Evolutionary conservation across 2,329 filamentous ascomycete genomes (phyloP).

Genomic region (Trichoderma arundinaceum): DNA sequence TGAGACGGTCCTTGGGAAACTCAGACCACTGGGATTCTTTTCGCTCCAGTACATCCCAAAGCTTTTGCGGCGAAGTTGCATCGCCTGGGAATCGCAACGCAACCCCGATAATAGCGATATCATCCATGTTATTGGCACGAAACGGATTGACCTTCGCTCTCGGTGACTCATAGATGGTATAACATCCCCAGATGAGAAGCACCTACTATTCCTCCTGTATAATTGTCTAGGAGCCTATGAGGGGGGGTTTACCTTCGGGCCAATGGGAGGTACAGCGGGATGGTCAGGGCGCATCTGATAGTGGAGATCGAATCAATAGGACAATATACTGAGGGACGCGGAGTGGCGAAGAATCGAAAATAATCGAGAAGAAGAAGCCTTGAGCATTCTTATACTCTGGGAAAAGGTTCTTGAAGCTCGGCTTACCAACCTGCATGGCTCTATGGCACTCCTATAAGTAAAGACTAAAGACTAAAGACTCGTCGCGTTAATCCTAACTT

Average conservation of each 20-base stretch:
- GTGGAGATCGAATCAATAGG: not conserved
- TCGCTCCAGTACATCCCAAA: constrained; percentile 56
- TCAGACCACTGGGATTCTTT: constrained; percentile 56
- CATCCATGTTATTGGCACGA: constrained; percentile 39
- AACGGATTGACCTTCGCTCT: not conserved
- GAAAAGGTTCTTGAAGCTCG: not conserved
- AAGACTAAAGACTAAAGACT: not conserved
- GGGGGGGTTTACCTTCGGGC: not conserved
- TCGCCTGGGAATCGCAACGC: constrained; percentile 58
- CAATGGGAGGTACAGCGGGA: not conserved
- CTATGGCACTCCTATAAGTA: not conserved
- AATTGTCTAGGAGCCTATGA: not conserved
- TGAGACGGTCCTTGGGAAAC: constrained; percentile 56
- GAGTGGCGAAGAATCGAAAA: not conserved
- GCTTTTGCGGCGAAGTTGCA: constrained; percentile 50
- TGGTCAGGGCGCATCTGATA: not conserved
- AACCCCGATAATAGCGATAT: constrained; percentile 59
- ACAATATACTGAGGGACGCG: not conserved
- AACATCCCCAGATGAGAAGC: not conserved
- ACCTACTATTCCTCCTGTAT: not conserved
- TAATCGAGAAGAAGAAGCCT: not conserved
- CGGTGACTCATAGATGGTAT: not conserved
- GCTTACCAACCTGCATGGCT: not conserved
- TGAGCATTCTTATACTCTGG: constrained; percentile 6
- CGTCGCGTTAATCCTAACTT: not conserved